These are phyloP conservation scores for Gonapodya sp. DNA, from an alignment of 192 early-diverging fungal species.

Conservation along the genomic window DNA sequence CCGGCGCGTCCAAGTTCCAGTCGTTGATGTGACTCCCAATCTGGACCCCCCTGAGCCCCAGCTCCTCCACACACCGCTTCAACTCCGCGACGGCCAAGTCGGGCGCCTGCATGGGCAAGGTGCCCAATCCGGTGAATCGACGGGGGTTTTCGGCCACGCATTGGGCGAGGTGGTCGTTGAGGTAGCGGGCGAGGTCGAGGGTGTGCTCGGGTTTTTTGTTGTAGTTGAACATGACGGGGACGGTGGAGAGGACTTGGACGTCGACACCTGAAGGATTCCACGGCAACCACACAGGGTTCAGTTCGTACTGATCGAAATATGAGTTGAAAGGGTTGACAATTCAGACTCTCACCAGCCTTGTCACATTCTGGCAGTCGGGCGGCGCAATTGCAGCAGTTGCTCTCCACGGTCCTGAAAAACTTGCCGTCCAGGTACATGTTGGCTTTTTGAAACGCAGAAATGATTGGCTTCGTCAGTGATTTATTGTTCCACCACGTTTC, in stretches of 20 bases:
- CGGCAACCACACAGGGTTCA: too few relatives aligned
- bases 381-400: conserved; percentile 60
- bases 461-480: too few relatives aligned
- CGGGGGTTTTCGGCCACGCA: conserved; percentile 46
- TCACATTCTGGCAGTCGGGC: conserved; percentile 47
- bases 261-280: background rate
- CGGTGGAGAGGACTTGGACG: conserved; percentile 47
- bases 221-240: conserved; percentile 56
- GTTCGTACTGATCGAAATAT: background rate
- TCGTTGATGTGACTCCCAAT: conserved; percentile 56
- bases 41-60: conserved; percentile 51
- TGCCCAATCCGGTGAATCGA: conserved; percentile 52
- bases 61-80: conserved; percentile 49
- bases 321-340: conserved; percentile 15
- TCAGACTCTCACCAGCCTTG: conserved; percentile 39
- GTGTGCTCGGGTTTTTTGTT: conserved; percentile 41
- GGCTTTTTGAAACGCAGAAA: conserved; percentile 32
- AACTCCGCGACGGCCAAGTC: conserved; percentile 52
- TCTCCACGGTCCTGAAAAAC: conserved; percentile 52
- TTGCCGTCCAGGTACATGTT: conserved; percentile 61
- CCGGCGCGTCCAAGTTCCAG: conserved; percentile 61
- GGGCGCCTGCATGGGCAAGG: conserved; percentile 59
- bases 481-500: too few relatives aligned
- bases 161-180: conserved; percentile 50
- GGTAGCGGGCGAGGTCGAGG: conserved; percentile 39